These are phyloP conservation scores for Fraxinus excelsior DNA, from an alignment of 257 asterid species.

Conservation along the genomic window DNA sequence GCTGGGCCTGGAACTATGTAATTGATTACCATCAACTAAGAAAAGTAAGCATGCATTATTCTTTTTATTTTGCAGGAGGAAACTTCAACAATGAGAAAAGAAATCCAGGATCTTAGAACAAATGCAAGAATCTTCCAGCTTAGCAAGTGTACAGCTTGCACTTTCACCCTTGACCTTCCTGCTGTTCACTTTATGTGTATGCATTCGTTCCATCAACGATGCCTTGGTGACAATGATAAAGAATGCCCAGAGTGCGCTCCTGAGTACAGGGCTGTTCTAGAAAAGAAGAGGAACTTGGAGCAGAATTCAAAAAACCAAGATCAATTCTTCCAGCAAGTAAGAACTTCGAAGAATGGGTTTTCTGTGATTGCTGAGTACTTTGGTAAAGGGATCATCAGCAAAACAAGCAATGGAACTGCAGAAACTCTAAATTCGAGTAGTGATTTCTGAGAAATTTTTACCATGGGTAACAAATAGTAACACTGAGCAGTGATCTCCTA, in stretches of 20 bases:
- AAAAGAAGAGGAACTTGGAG: conserved; percentile 82
- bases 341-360: conserved; percentile 82
- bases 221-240: conserved; percentile 95
- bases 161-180: conserved; percentile 96
- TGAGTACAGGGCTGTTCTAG: conserved; percentile 71
- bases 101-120: conserved; percentile 89
- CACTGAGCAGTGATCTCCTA: neutral
- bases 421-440: conserved; percentile 47
- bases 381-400: conserved; percentile 97
- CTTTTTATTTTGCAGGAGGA: conserved; percentile 63
- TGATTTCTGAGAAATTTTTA: conserved; percentile 33
- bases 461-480: neutral
- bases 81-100: conserved; percentile 82
- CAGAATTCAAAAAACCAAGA: conserved; percentile 85
- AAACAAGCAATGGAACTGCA: conserved; percentile 53
- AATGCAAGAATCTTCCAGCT: conserved; percentile 96
- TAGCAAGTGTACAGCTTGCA: conserved; percentile 93
- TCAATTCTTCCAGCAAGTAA: conserved; percentile 80
- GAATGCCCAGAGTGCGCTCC: conserved; percentile 97
- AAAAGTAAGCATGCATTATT: conserved; percentile 8
- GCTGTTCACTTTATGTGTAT: conserved; percentile 98
- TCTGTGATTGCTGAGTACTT: conserved; percentile 92
- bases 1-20: conserved; percentile 5
- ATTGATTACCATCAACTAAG: neutral
- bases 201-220: conserved; percentile 98